Evolutionary conservation across 2,329 filamentous ascomycete species (phyloP), one percentile per base, ranked within the genome.

Genomic region (Nemania serpens): DNA sequence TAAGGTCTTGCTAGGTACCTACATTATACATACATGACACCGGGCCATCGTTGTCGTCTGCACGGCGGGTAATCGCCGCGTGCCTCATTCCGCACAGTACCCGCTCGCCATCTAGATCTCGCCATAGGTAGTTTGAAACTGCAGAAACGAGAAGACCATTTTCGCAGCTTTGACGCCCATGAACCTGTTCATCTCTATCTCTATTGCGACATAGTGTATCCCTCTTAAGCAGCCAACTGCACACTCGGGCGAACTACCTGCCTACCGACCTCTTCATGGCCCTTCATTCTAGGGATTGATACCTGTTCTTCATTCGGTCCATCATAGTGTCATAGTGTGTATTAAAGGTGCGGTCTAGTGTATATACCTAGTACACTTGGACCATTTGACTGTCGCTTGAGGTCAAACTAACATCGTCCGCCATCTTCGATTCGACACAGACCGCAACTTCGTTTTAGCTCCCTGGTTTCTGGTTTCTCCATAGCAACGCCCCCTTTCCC

Each of bases 361-460:
- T 42, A 33, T 47, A 43, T 36, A 37, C 29, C 22, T 36, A 58
- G 50, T 54, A 53, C 57, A 65, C 57, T 61, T 64, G 42, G 58
- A 54, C 51, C 17, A 9, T 47, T 57, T 43, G 51, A 47, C 42
- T 56, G 41, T 58, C 39, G 45, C 48, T 49, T 37, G n/a, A 46
- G 48, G 41, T 48, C 42, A 49, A 58, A 42, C 54, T 37, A 56
- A 50, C 50, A 33, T 56, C 52, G 33, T 48, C 17, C 51, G 49
- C 43, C 48, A 62, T 45, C 52, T 52, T 51, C 58, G 52, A 20
- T 58, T 58, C 42, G 49, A 54, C 48, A 56, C 55, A 62, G 59
- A 64, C 59, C 62, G 55, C 62, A 64, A 62, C 58, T 64, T 57
- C 22, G 18, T 47, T 46, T 58, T 52, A 52, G 55, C 49, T 48